Percentiles rank a stretch among this genome's conserved stretches.
Conservation (phyloP, 148 eudicot species). For the Mesembryanthemum crystallinum region DNA sequence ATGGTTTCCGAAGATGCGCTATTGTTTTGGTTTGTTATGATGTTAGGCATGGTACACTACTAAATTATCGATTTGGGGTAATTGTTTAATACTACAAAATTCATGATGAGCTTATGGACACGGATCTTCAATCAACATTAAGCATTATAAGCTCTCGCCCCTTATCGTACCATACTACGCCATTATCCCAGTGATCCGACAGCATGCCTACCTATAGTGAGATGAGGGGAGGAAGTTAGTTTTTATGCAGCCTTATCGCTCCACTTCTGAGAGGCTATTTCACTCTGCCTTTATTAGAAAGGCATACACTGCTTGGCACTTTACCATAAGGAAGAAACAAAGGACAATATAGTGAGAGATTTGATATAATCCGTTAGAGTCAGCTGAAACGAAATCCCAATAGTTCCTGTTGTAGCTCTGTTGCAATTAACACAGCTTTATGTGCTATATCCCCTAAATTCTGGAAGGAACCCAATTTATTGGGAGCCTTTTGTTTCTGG, state of each 20-base stretch:
- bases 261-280: too few relatives aligned
- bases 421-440: background rate
- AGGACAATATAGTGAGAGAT: background rate
- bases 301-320: background rate
- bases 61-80: background rate
- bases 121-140: background rate
- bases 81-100: background rate
- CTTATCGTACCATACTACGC: too few relatives aligned
- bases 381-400: background rate
- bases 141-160: too few relatives aligned
- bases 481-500: background rate
- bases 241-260: too few relatives aligned
- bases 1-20: background rate
- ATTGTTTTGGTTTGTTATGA: background rate
- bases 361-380: background rate
- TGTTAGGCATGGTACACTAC: background rate
- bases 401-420: background rate
- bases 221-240: too few relatives aligned
- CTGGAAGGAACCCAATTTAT: background rate
- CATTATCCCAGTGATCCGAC: too few relatives aligned
- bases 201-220: too few relatives aligned
- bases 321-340: background rate
- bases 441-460: too few relatives aligned
- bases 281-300: background rate
- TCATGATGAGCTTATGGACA: background rate